Base-by-base conservation (phyloP, 2,329 filamentous ascomycete genomes). In the Lithohypha guttulata region DNA sequence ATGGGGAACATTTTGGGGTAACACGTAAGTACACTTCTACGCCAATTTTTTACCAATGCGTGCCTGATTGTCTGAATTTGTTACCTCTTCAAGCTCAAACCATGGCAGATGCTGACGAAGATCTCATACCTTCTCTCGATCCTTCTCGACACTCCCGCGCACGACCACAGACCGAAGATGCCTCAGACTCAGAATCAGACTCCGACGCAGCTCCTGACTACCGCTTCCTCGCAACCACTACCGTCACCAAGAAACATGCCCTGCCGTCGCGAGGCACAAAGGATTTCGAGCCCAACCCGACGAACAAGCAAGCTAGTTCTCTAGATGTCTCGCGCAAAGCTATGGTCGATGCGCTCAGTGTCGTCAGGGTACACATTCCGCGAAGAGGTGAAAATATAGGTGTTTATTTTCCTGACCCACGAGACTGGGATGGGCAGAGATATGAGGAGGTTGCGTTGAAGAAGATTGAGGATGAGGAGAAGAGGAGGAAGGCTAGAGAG, bases 271-370 rank as follows among this genome's bases (percentile, higher is more conserved):
- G 86, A 47, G 91, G 91, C 44, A 86, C 93, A 59, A 98, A 98
- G 61, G 91, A 98, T 64, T 98, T 95, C 59, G 91, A 96, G 63
- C 79, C 83, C 19, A 86, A 96, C 61, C 83, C 84, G 33, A 96
- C 91, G 2, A 73, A 75, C 21, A 76, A 83, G 21, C 91, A 98
- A 61, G 77, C 80, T 48, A 71, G 73, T 41, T 75, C 80, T 6
- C 77, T 98, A 36, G 81, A 85, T 54, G 75, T 82, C 32, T 93
- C 85, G 46, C 78, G 89, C 39, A 70, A 73, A 50, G 89, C 87
- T 14, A 91, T 98, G 81, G 83, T 93, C 60, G 79, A 85, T 51
- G 87, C 89, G 2, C 70, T 96, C 40, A 72, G 77, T 36, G 81
- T 81, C 57, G 81, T 82, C 34, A 75, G 89, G 34, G 68, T 81